Percentiles rank a stretch among this genome's conserved stretches.
phyloP scores from a whole-genome alignment of 129 eudicot genomes.

The Centella asiatica region DNA sequence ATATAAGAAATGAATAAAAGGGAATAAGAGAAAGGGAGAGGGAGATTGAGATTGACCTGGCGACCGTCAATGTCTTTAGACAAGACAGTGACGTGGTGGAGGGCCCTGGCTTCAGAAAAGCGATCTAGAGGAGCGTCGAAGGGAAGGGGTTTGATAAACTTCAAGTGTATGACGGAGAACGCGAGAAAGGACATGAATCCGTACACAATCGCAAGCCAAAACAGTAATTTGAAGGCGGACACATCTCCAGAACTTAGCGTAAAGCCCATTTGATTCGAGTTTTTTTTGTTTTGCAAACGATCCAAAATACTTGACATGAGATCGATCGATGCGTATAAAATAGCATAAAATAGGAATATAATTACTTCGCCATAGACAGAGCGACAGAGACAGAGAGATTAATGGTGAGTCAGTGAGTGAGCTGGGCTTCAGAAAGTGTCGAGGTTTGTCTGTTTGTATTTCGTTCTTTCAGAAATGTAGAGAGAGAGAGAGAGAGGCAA shows the following conservation, averaged over 20 bases:
- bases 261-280: slow-evolving; percentile 17
- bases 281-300: too few species aligned
- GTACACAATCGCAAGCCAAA: slow-evolving; percentile 38
- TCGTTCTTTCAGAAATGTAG: too few species aligned
- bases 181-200: slow-evolving; percentile 49
- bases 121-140: slow-evolving; percentile 75
- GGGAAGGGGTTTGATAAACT: slow-evolving; percentile 68
- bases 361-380: too few species aligned
- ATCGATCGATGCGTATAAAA: too few species aligned
- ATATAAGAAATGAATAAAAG: not conserved
- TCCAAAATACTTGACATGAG: too few species aligned
- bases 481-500: too few species aligned
- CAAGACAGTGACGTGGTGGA: slow-evolving; percentile 70
- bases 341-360: too few species aligned
- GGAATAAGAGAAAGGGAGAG: not conserved
- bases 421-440: too few species aligned
- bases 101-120: slow-evolving; percentile 86
- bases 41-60: slow-evolving; percentile 47
- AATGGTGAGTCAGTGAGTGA: too few species aligned
- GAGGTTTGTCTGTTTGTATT: too few species aligned
- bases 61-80: slow-evolving; percentile 73
- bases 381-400: too few species aligned
- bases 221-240: slow-evolving; percentile 55
- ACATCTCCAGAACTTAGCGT: slow-evolving; percentile 46
- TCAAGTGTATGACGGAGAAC: slow-evolving; percentile 63